Conservation (phyloP, 495 filamentous ascomycete species). For the Aspergillus bertholletiae region DNA sequence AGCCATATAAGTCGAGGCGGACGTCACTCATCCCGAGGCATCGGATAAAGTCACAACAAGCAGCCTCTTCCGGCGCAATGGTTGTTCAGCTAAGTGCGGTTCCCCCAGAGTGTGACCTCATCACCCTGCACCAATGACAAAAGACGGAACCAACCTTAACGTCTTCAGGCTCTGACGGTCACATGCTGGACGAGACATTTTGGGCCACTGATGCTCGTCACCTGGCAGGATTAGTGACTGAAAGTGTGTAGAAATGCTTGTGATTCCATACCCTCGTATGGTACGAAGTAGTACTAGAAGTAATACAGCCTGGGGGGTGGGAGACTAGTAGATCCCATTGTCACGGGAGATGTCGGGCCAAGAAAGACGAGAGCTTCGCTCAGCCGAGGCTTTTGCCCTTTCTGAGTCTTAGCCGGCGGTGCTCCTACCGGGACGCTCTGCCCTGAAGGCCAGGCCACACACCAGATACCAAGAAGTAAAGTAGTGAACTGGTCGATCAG, state of each 20-base stretch:
- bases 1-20: too few relatives aligned
- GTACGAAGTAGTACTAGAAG: too few relatives aligned
- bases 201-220: not conserved
- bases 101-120: slow-evolving; percentile 5
- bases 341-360: slow-evolving; percentile 28
- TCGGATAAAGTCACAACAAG: not conserved
- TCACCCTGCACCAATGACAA: slow-evolving; percentile 1
- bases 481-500: not conserved
- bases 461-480: not conserved
- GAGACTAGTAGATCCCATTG: too few relatives aligned
- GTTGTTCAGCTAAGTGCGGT: not conserved
- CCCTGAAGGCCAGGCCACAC: not conserved
- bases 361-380: slow-evolving; percentile 19
- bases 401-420: not conserved
- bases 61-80: not conserved
- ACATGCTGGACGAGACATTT: slow-evolving; percentile 5
- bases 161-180: slow-evolving; percentile 2
- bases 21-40: not conserved
- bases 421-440: not conserved
- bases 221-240: not conserved
- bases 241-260: slow-evolving; percentile 4
- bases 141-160: not conserved
- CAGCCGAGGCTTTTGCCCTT: slow-evolving; percentile 27
- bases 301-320: not conserved
- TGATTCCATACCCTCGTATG: slow-evolving; percentile 1